Conservation (phyloP, 2,329 filamentous ascomycete genomes). For the Fusarium chlamydosporum region DNA sequence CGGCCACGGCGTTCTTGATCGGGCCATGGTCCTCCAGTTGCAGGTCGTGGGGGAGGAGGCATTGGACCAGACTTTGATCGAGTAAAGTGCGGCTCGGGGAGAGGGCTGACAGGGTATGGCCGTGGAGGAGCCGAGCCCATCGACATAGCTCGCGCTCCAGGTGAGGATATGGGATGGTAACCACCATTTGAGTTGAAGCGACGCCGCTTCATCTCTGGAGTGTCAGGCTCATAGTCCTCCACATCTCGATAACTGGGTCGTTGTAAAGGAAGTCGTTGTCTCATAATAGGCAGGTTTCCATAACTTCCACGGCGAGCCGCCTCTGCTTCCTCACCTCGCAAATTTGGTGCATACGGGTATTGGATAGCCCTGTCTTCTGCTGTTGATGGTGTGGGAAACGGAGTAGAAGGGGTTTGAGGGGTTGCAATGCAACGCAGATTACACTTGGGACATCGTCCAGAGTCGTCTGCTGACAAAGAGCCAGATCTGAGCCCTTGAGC, state of each 20-base stretch:
- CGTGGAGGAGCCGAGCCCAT: slow-evolving; percentile 44
- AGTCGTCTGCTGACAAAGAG: slow-evolving; percentile 61
- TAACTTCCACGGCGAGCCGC: slow-evolving; percentile 51
- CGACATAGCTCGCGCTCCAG: slow-evolving; percentile 39
- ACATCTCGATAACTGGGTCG: slow-evolving; percentile 47
- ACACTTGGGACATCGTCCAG: slow-evolving; percentile 77
- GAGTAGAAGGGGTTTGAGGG: slow-evolving; percentile 70
- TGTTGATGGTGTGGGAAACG: slow-evolving; percentile 57
- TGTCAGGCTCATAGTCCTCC: slow-evolving; percentile 59
- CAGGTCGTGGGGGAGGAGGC: slow-evolving; percentile 68
- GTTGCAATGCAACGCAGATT: slow-evolving; percentile 76
- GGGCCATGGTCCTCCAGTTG: slow-evolving; percentile 49
- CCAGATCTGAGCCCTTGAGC: slow-evolving; percentile 52
- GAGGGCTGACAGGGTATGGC: slow-evolving; percentile 46
- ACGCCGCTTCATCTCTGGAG: slow-evolving; percentile 72
- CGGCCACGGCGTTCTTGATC: slow-evolving; percentile 54
- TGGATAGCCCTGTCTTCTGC: slow-evolving; percentile 43
- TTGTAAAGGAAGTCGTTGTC: slow-evolving; percentile 44
- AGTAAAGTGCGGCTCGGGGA: slow-evolving; percentile 53
- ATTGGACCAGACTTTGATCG: slow-evolving; percentile 60
- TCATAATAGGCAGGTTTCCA: slow-evolving; percentile 45
- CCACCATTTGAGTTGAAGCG: slow-evolving; percentile 65
- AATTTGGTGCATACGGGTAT: slow-evolving; percentile 43
- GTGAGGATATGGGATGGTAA: slow-evolving; percentile 51
- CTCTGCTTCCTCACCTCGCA: slow-evolving; percentile 46